Conservation (phyloP, 2,329 filamentous ascomycete genomes). For the Dactylonectria macrodidyma region DNA sequence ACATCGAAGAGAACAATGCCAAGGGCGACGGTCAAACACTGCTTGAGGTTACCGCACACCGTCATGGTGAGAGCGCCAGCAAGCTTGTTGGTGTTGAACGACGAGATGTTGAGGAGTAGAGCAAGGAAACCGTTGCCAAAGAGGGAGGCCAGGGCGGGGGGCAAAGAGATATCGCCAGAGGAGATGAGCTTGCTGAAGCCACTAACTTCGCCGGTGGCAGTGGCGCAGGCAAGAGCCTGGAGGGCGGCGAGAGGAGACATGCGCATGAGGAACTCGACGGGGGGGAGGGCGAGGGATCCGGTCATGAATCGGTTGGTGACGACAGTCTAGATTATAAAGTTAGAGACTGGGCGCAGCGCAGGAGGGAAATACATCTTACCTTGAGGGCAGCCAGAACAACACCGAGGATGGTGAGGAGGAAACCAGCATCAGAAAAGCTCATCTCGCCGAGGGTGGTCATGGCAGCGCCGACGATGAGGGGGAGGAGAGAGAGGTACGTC, state of each 20-base stretch:
- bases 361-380: conserved; percentile 48
- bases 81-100: conserved; percentile 71
- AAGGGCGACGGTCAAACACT: conserved; percentile 68
- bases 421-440: conserved; percentile 72
- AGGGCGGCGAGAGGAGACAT: conserved; percentile 73
- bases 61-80: conserved; percentile 72
- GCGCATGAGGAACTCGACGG: conserved; percentile 73
- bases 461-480: conserved; percentile 72
- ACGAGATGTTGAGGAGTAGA: conserved; percentile 70
- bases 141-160: conserved; percentile 58
- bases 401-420: conserved; percentile 68
- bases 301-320: conserved; percentile 77
- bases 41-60: conserved; percentile 72
- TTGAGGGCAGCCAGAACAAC: conserved; percentile 70
- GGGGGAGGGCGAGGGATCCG: conserved; percentile 68
- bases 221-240: conserved; percentile 68
- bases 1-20: conserved; percentile 69
- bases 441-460: conserved; percentile 75
- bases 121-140: conserved; percentile 68
- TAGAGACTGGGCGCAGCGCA: conserved; percentile 19
- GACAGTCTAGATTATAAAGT: conserved; percentile 61
- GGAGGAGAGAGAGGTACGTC: conserved; percentile 73
- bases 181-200: conserved; percentile 56
- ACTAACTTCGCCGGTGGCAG: conserved; percentile 66
- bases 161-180: conserved; percentile 53